phyloP scores from a whole-genome alignment of 345 rosid genomes.

The Dimocarpus longan region DNA sequence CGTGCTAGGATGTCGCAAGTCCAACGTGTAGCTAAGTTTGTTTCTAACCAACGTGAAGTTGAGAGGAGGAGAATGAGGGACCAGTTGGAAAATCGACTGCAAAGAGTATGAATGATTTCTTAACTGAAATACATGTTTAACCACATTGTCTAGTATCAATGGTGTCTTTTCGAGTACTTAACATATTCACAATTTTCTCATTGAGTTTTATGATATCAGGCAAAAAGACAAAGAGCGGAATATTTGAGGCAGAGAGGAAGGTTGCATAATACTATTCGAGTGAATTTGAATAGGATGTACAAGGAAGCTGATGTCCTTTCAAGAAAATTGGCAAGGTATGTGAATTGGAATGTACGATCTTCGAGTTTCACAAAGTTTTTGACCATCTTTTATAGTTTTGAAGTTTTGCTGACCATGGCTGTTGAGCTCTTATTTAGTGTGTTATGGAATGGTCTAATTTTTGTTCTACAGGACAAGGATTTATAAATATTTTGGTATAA shows the following conservation, averaged over 20 bases:
- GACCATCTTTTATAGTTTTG: not conserved
- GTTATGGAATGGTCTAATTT: not conserved
- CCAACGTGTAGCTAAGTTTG: constrained; percentile 66
- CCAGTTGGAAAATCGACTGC: constrained; percentile 83
- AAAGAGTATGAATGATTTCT: constrained; percentile 56
- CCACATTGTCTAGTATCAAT: not conserved
- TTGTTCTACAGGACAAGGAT: not conserved
- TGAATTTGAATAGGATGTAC: constrained; percentile 54
- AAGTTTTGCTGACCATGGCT: no score
- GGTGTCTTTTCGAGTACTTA: not conserved
- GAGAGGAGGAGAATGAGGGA: constrained; percentile 86
- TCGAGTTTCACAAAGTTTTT: not conserved
- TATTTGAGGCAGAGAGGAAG: constrained; percentile 84
- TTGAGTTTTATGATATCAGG: constrained; percentile 45
- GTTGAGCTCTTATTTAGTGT: not conserved
- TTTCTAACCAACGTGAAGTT: constrained; percentile 80
- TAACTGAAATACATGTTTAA: not conserved
- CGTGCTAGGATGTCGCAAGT: constrained; percentile 76
- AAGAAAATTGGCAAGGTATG: constrained; percentile 73
- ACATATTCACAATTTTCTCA: constrained; percentile 4
- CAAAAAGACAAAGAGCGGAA: constrained; percentile 86
- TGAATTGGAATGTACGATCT: not conserved
- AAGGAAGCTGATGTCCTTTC: constrained; percentile 83
- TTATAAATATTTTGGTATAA: not conserved
- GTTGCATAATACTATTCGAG: constrained; percentile 50